A percentile compares a stretch with the other conserved stretches of the same genome.
These are phyloP conservation scores for Solanum pinnatisectum DNA, from an alignment of 257 asterid genomes.

Conservation along the genomic window DNA sequence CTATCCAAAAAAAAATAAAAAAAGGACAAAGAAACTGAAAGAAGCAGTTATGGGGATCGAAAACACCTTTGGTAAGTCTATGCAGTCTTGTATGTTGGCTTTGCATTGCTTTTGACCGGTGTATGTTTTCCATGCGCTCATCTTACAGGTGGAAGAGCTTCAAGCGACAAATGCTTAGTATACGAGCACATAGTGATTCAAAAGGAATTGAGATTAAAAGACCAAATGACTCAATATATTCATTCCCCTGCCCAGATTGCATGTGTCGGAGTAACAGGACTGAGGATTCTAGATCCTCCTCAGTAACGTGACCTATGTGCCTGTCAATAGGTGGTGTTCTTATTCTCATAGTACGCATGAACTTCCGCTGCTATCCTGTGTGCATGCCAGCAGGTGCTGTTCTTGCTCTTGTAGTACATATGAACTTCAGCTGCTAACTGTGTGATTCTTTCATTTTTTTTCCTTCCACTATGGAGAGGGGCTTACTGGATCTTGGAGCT, in stretches of 20 bases:
- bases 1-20: background rate
- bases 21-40: background rate
- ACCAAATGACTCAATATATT: slow-evolving; percentile 72
- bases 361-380: slow-evolving; percentile 42
- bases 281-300: slow-evolving; percentile 41
- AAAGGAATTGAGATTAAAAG: slow-evolving; percentile 86
- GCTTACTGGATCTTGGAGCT: slow-evolving; percentile 14
- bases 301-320: slow-evolving; percentile 27
- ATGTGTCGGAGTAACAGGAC: slow-evolving; percentile 75
- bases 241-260: slow-evolving; percentile 96
- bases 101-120: background rate
- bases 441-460: slow-evolving; percentile 61
- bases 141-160: slow-evolving; percentile 83
- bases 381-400: slow-evolving; percentile 1
- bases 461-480: slow-evolving; percentile 22
- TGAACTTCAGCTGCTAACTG: slow-evolving; percentile 40
- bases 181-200: slow-evolving; percentile 82
- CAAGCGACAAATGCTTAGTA: slow-evolving; percentile 75
- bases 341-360: slow-evolving; percentile 3
- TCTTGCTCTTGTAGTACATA: slow-evolving; percentile 2
- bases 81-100: background rate
- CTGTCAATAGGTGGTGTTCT: slow-evolving; percentile 2
- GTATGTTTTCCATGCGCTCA: background rate
- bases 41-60: background rate
- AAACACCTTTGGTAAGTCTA: background rate